These are phyloP conservation scores for Xanthoconium purpureum DNA, from an alignment of 768 basidiomycete genomes.

Conservation along the genomic window DNA sequence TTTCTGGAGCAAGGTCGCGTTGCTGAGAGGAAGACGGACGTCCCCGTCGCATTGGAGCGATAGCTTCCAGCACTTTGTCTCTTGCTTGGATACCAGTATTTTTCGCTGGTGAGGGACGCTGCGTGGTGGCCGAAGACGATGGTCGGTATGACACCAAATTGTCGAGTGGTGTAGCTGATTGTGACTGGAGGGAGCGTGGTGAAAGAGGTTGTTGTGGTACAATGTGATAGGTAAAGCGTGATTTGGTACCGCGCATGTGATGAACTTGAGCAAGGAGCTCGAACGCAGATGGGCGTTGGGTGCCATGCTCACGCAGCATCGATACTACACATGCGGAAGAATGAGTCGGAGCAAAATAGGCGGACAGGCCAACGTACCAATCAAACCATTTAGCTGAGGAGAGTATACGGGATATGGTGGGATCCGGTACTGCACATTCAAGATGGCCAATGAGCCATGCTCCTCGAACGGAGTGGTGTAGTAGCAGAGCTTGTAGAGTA, in stretches of 20 bases:
- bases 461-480: constrained; percentile 99
- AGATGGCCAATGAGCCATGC: constrained; percentile 91
- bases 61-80: constrained; percentile 75
- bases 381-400: constrained; percentile 72
- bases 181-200: constrained; percentile 36
- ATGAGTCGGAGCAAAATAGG: constrained; percentile 8
- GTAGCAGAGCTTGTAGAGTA: constrained; percentile 98
- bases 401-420: constrained; percentile 90
- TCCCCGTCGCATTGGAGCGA: constrained; percentile 75
- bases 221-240: constrained; percentile 67
- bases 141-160: constrained; percentile 40
- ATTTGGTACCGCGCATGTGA: constrained; percentile 81
- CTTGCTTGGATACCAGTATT: constrained; percentile 63
- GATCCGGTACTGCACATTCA: constrained; percentile 93
- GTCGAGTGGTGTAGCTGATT: constrained; percentile 32
- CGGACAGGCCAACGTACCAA: constrained; percentile 52
- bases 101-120: constrained; percentile 21
- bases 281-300: constrained; percentile 83
- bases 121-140: constrained; percentile 13
- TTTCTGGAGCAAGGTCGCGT: constrained; percentile 35
- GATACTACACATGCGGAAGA: constrained; percentile 49
- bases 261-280: constrained; percentile 84
- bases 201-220: constrained; percentile 47
- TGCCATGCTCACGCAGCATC: constrained; percentile 90
- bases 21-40: constrained; percentile 46